Conservation (phyloP, 768 basidiomycete genomes). For the Boletus tomentosulus region DNA sequence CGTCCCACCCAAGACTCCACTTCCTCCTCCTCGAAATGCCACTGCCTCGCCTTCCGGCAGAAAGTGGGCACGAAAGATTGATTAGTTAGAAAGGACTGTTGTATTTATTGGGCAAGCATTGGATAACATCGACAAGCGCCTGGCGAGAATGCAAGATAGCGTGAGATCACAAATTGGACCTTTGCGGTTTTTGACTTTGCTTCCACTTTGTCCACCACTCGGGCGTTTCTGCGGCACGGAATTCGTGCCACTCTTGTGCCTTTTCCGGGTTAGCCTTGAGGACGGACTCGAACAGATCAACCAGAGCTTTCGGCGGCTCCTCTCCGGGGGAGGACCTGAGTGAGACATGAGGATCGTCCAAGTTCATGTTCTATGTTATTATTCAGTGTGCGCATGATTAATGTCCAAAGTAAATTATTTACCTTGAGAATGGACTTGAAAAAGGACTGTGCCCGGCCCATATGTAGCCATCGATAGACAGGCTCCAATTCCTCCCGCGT, state of each 20-base stretch:
- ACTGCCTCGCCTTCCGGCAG: constrained; percentile 48
- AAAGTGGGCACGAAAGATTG: constrained; percentile 73
- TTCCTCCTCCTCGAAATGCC: constrained; percentile 37
- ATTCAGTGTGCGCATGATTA: neutral
- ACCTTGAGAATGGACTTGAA: constrained; percentile 30
- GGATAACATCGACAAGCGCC: neutral
- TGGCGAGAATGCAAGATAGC: neutral
- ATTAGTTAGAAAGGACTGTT: constrained; percentile 37
- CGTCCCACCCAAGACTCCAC: constrained; percentile 39
- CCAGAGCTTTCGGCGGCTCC: constrained; percentile 13
- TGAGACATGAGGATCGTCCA: constrained; percentile 11
- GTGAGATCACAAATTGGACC: neutral
- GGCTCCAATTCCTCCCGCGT: constrained; percentile 33
- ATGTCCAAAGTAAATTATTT: neutral
- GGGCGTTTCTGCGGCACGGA: constrained; percentile 20
- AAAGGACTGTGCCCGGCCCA: constrained; percentile 26
- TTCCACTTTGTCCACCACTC: constrained; percentile 33
- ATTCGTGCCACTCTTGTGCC: constrained; percentile 19
- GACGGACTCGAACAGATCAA: constrained; percentile 21
- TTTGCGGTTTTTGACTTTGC: constrained; percentile 15
- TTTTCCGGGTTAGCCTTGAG: constrained; percentile 23
- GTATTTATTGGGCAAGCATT: constrained; percentile 15
- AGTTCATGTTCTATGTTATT: constrained; percentile 15
- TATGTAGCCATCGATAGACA: constrained; percentile 36
- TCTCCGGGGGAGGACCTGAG: constrained; percentile 4